Base-by-base conservation (phyloP, 192 early-diverging fungal species). In the Backusella macrospora region DNA sequence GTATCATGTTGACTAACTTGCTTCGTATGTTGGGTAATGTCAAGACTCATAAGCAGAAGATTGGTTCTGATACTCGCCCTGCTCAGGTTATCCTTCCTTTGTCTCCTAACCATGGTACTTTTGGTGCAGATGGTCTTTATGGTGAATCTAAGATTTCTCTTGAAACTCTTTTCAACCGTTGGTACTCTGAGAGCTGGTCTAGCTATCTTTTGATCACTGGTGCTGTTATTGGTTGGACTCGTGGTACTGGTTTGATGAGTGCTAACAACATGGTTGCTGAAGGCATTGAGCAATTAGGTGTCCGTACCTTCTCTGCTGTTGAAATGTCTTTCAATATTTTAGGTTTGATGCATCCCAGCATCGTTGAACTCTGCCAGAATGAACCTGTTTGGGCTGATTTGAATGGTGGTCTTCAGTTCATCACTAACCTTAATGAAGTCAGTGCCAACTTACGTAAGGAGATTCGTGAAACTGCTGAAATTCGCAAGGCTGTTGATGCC, bases 281-380 rank as follows among this genome's bases (percentile, higher is more conserved):
- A 76, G 91, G 93, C 64, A 88, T 98, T 37, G 96, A 98, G 81
- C 85, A 86, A 59, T 84, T 88, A 48, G 96, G 96, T 49, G 91
- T 95, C 37, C 90, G 95, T 75, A 98, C 96, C 23, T 98, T 97
- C 89, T 92, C 94, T 18, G 83, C 92, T 29, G 82, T 86, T 70
- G 96, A 98, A 81, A 96, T 97, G 95, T 92, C 95, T 9, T 98
- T 98, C 87, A 95, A 92, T 85, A 86, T 98, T 29, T 81, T 96
- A 14, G 93, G 91, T 76, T 89, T 98, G 14, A 81, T 96, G 83
- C 95, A 96, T 72, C 91, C 90, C 55, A 84, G 81, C 46, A 90
- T 95, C 71, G 87, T 91, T 55, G 90, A 89, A 70, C 81, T 92
- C 29, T 90, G 90, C 47, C 87, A 89, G 67, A 72, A 86, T 34